Percentiles rank a stretch among this genome's conserved stretches.
These are phyloP conservation scores for Pulveroboletus sp. DNA, from an alignment of 768 basidiomycete genomes.

Conservation along the genomic window DNA sequence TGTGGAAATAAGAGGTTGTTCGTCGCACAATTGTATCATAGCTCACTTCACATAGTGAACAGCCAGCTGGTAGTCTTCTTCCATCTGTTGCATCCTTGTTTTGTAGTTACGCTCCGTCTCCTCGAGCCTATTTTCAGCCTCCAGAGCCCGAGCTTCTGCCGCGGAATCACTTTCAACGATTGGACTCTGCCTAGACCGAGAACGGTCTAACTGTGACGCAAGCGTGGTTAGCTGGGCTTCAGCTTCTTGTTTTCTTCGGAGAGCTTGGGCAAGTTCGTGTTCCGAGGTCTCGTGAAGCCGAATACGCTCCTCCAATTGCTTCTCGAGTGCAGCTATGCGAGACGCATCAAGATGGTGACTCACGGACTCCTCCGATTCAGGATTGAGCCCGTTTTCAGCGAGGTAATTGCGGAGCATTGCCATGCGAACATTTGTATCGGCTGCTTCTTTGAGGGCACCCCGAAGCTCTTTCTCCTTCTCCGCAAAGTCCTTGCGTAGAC, in stretches of 20 bases:
- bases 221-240: constrained; percentile 68
- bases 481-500: constrained; percentile 65
- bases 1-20: constrained; percentile 13
- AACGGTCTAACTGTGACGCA: constrained; percentile 62
- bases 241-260: constrained; percentile 68
- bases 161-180: constrained; percentile 36
- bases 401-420: constrained; percentile 83
- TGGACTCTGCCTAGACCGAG: constrained; percentile 58
- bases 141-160: constrained; percentile 50
- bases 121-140: constrained; percentile 75
- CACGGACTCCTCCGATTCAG: constrained; percentile 65
- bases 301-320: constrained; percentile 67
- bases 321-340: constrained; percentile 74
- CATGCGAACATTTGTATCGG: constrained; percentile 71
- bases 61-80: constrained; percentile 94
- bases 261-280: constrained; percentile 65
- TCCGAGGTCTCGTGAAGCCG: constrained; percentile 73
- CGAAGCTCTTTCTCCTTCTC: constrained; percentile 63
- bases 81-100: constrained; percentile 81
- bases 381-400: constrained; percentile 79
- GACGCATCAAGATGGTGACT: constrained; percentile 31
- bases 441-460: constrained; percentile 61
- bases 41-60: constrained; percentile 96
- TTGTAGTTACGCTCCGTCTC: constrained; percentile 80
- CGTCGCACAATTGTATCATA: constrained; percentile 18